phyloP scores from a whole-genome alignment of 192 early-diverging fungal genomes.

The Coemansia sp. region DNA sequence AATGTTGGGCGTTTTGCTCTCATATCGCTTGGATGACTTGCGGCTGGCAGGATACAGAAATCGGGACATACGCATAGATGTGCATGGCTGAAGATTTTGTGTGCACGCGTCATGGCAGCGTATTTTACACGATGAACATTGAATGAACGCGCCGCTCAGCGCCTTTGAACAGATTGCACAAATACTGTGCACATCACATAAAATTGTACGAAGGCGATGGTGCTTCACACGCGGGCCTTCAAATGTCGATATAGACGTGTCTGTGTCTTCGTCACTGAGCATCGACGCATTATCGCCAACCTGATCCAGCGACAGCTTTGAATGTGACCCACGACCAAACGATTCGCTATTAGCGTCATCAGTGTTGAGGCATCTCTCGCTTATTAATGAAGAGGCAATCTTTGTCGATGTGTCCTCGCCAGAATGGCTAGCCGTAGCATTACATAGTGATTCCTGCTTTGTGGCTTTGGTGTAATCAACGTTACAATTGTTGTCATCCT shows the following conservation, averaged over 20 bases:
- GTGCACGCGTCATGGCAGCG: constrained; percentile 53
- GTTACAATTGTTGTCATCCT: not conserved
- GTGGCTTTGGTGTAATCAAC: not conserved
- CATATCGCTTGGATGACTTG: constrained; percentile 55
- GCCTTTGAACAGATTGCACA: constrained; percentile 36
- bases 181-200: constrained; percentile 38
- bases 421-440: not conserved
- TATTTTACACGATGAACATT: constrained; percentile 54
- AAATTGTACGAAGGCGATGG: constrained; percentile 48
- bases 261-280: constrained; percentile 43
- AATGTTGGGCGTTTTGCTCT: constrained; percentile 48
- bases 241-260: constrained; percentile 50
- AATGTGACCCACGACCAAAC: not conserved
- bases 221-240: constrained; percentile 52
- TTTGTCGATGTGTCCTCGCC: not conserved
- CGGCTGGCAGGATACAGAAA: constrained; percentile 48
- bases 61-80: constrained; percentile 55
- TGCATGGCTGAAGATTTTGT: constrained; percentile 31
- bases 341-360: not conserved
- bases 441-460: not conserved
- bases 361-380: not conserved
- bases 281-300: constrained; percentile 1
- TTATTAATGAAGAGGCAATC: not conserved
- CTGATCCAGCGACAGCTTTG: not conserved
- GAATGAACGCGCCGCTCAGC: constrained; percentile 45